Conservation (phyloP, 2,329 filamentous ascomycete genomes). For the Penicillium fuscoglaucum region DNA sequence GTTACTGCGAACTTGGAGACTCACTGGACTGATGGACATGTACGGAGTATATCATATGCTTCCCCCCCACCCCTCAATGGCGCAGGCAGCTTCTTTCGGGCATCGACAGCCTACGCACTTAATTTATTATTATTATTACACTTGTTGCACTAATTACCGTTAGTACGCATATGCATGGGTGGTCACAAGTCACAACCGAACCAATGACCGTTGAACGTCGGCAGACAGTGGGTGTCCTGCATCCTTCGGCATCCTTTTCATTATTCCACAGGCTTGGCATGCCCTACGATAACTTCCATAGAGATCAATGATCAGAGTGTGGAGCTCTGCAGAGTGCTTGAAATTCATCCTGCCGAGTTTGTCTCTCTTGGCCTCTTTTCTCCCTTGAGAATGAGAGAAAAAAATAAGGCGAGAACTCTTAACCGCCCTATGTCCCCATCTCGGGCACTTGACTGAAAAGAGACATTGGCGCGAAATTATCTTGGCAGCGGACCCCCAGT, state of each 20-base stretch:
- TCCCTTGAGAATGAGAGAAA: not conserved
- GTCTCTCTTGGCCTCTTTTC: not conserved
- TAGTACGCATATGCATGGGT: not conserved
- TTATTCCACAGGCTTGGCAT: conserved; percentile 6
- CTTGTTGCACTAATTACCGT: not conserved
- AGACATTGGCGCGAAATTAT: conserved; percentile 11
- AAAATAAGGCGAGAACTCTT: not conserved
- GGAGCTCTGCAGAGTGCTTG: not conserved
- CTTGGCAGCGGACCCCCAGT: conserved; percentile 10
- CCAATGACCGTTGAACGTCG: conserved; percentile 14
- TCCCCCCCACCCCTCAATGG: no score
- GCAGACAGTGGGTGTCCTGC: not conserved
- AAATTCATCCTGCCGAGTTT: not conserved
- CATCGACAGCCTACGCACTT: not conserved
- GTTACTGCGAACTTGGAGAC: not conserved
- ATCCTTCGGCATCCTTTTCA: conserved; percentile 5
- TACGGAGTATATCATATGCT: not conserved
- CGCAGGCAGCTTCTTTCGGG: conserved; percentile 2
- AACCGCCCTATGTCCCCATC: not conserved
- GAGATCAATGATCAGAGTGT: not conserved
- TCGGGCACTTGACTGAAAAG: conserved; percentile 21
- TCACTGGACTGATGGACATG: not conserved
- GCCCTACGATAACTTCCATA: not conserved
- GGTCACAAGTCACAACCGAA: conserved; percentile 13
- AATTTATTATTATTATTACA: not conserved